A percentile compares a stretch with the other conserved stretches of the same genome.
These are phyloP conservation scores for Vigna mungo DNA, from an alignment of 306 rosid species.

Conservation along the genomic window DNA sequence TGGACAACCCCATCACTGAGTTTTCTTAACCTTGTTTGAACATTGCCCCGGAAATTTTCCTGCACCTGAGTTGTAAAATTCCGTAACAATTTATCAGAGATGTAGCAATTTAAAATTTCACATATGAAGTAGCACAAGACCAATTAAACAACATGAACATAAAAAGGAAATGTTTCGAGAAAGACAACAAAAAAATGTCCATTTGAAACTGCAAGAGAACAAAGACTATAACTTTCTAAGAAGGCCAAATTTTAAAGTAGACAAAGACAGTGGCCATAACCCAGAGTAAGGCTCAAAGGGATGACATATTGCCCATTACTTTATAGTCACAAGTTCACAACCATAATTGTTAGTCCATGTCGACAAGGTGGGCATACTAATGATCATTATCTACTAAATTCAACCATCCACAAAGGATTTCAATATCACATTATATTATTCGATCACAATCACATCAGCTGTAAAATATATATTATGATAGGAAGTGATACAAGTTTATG, in stretches of 20 bases:
- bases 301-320: slow-evolving; percentile 5
- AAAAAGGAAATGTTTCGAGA: slow-evolving; percentile 10
- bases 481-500: background rate
- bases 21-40: slow-evolving; percentile 86
- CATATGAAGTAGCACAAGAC: background rate
- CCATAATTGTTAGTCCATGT: background rate
- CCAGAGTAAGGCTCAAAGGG: slow-evolving; percentile 4
- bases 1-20: slow-evolving; percentile 87
- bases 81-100: slow-evolving; percentile 7
- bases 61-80: slow-evolving; percentile 63
- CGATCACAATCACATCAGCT: background rate
- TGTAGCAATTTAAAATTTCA: background rate
- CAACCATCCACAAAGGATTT: background rate
- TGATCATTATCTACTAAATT: background rate
- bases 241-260: slow-evolving; percentile 3
- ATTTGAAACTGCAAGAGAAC: background rate
- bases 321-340: background rate
- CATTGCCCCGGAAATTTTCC: slow-evolving; percentile 97
- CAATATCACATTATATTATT: background rate
- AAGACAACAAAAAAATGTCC: slow-evolving; percentile 3
- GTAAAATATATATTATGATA: slow-evolving; percentile 13
- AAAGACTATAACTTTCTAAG: background rate
- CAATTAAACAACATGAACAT: background rate
- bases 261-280: slow-evolving; percentile 1
- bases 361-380: slow-evolving; percentile 4